Evolutionary conservation across 163 green algal species (phyloP).

Genomic region (Scenedesmus sp.): DNA sequence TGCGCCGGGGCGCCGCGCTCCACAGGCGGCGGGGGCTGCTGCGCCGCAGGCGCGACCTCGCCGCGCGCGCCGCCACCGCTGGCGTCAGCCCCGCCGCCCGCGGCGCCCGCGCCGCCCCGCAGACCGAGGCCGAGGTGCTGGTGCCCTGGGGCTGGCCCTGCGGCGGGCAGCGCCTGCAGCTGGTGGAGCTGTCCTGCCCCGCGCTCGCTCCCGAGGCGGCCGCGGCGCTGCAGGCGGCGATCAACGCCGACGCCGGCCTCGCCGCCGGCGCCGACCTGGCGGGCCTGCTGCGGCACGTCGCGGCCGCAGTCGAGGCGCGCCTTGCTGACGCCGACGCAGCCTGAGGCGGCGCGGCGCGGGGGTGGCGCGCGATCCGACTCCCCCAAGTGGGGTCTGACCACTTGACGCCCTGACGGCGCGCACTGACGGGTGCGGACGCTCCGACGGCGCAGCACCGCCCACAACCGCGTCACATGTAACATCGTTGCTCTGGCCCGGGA

Average conservation of each 20-base stretch:
- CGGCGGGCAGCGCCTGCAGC: not conserved
- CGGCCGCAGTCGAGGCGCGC: not conserved
- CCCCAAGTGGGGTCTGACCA: too few relatives aligned
- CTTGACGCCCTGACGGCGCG: too few relatives aligned
- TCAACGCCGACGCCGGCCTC: conserved; percentile 12
- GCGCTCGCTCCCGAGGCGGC: not conserved
- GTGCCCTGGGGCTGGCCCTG: conserved; percentile 25
- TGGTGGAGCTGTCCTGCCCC: not conserved
- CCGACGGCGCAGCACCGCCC: too few relatives aligned
- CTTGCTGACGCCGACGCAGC: conserved; percentile 7
- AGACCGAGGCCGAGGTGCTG: conserved; percentile 43
- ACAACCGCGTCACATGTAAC: too few relatives aligned
- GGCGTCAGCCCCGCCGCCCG: not conserved
- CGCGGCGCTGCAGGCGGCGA: conserved; percentile 3
- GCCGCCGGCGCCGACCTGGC: not conserved
- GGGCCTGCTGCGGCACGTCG: conserved; percentile 11
- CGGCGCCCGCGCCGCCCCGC: not conserved
- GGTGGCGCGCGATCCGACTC: too few relatives aligned
- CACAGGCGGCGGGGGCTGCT: too few relatives aligned
- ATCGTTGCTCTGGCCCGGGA: too few relatives aligned
- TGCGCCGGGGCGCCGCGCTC: not conserved
- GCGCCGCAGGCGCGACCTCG: too few relatives aligned
- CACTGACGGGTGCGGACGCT: too few relatives aligned
- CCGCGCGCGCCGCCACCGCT: too few relatives aligned
- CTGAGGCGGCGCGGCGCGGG: too few relatives aligned